These are phyloP conservation scores for Clavispora santaluciae DNA, from an alignment of 805 yeast species.

Conservation along the genomic window DNA sequence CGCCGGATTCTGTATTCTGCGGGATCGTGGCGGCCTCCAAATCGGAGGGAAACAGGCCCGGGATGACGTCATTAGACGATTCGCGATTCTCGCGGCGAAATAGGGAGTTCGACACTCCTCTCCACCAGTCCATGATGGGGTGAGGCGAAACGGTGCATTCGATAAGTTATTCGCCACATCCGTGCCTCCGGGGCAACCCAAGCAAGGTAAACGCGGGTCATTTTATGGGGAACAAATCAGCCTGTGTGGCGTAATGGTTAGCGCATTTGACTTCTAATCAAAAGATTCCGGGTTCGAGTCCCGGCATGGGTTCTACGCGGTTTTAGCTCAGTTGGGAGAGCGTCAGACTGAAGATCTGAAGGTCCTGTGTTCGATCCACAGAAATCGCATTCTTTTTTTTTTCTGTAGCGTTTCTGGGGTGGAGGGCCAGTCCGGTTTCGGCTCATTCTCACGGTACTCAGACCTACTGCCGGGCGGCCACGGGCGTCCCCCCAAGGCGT, in stretches of 20 bases:
- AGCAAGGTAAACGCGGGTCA: neutral
- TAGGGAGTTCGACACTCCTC: neutral
- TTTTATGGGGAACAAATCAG: neutral
- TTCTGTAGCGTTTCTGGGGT: too few species aligned
- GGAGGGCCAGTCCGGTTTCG: too few species aligned
- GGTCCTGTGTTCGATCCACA: slow-evolving; percentile 18
- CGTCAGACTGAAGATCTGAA: slow-evolving; percentile 27
- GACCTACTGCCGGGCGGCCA: too few species aligned
- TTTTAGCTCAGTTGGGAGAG: slow-evolving; percentile 27
- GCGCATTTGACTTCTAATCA: slow-evolving; percentile 20
- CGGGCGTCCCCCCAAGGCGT: too few species aligned
- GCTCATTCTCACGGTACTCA: too few species aligned
- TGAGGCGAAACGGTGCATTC: neutral
- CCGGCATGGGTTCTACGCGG: slow-evolving; percentile 18
- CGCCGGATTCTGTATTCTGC: neutral
- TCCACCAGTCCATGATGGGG: neutral
- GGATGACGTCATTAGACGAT: neutral
- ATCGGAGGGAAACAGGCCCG: slow-evolving; percentile 7
- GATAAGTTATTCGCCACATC: neutral
- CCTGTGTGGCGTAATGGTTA: slow-evolving; percentile 21
- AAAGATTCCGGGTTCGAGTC: slow-evolving; percentile 20
- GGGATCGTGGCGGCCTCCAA: neutral
- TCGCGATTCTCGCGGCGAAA: neutral
- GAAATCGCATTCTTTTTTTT: slow-evolving; percentile 7
- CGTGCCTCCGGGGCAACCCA: neutral